Conservation (phyloP, 2,329 filamentous ascomycete species). For the Septoria linicola region DNA sequence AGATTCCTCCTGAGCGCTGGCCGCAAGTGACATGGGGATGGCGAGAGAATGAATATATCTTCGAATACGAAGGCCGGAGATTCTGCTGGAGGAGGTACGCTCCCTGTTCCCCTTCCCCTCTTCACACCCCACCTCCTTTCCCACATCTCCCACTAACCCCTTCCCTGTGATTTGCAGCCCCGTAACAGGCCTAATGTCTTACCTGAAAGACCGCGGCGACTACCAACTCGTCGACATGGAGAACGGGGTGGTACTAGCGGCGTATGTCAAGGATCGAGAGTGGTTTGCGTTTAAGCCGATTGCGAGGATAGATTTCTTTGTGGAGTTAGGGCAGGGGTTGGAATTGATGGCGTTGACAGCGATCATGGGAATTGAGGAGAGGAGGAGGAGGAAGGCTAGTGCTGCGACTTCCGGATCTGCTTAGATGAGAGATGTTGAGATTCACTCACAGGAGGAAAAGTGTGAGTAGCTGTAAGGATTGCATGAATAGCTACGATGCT, state of each 20-base stretch:
- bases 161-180: conserved; percentile 1
- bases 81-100: conserved; percentile 17
- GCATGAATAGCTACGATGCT: no score
- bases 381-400: conserved; percentile 9
- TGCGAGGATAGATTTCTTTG: conserved; percentile 11
- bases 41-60: conserved; percentile 5
- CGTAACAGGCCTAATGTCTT: conserved; percentile 5
- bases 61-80: conserved; percentile 8
- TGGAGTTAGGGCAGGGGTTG: conserved; percentile 13
- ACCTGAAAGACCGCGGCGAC: conserved; percentile 2
- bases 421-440: neutral
- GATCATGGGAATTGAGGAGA: conserved; percentile 16
- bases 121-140: neutral
- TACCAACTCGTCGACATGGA: conserved; percentile 12
- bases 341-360: conserved; percentile 17
- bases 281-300: conserved; percentile 4
- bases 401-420: neutral
- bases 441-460: no score
- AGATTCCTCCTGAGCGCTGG: conserved; percentile 10
- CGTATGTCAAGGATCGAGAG: conserved; percentile 9
- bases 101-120: neutral
- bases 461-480: no score
- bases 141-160: neutral
- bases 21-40: conserved; percentile 10
- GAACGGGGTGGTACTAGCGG: neutral